Percentiles rank a stretch among this genome's conserved stretches.
Evolutionary conservation across 352 stramenopile species (phyloP).

Genomic region (Phytophthora agathidicida): DNA sequence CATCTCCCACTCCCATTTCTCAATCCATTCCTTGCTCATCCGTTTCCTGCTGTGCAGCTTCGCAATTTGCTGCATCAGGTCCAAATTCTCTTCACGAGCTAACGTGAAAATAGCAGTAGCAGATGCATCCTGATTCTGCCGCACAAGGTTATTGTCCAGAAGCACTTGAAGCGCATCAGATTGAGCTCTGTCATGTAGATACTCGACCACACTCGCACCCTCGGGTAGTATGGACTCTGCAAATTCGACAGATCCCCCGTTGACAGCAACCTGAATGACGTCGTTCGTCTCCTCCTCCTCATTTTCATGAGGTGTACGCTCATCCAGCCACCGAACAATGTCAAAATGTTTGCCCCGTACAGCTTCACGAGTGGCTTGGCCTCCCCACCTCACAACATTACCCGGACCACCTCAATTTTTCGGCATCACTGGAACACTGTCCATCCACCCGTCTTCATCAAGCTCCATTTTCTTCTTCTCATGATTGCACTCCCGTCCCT

Average conservation of each 20-base stretch:
- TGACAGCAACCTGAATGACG: slow-evolving; percentile 1
- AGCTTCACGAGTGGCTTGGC: slow-evolving; percentile 1
- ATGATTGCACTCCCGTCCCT: slow-evolving; percentile 1
- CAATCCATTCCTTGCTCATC: slow-evolving; percentile 2
- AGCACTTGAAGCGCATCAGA: slow-evolving; percentile 2
- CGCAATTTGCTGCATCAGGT: slow-evolving; percentile 4
- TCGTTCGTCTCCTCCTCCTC: slow-evolving; percentile 2
- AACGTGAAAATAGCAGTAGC: slow-evolving; percentile 7
- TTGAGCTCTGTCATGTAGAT: neutral
- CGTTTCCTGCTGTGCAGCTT: slow-evolving; percentile 5
- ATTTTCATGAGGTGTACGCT: slow-evolving; percentile 7
- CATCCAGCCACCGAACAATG: slow-evolving; percentile 2
- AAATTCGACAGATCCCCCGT: neutral
- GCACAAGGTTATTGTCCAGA: neutral
- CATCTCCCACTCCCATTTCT: slow-evolving; percentile 3
- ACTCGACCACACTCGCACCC: neutral
- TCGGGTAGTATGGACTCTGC: slow-evolving; percentile 2
- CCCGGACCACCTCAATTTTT: slow-evolving; percentile 2
- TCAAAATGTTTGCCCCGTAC: slow-evolving; percentile 9
- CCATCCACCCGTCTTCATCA: slow-evolving; percentile 1
- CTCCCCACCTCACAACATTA: slow-evolving; percentile 7
- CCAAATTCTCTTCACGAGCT: slow-evolving; percentile 7
- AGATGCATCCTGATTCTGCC: neutral
- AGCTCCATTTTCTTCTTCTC: neutral
- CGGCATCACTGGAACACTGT: slow-evolving; percentile 7